These are phyloP conservation scores for Glycyrrhiza uralensis DNA, from an alignment of 306 rosid species.

Conservation along the genomic window DNA sequence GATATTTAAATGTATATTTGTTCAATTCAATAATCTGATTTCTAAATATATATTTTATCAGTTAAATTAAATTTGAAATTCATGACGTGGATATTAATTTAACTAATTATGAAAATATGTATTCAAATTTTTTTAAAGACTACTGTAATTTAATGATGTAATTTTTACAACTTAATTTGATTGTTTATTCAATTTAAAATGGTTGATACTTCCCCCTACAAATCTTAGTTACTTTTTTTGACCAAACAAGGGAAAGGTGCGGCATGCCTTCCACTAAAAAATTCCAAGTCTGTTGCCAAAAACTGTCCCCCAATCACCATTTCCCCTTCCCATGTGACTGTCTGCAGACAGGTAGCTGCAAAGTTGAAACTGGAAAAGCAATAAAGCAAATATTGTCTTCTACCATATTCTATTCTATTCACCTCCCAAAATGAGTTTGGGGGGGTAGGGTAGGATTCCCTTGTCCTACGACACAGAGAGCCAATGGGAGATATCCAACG, in stretches of 20 bases:
- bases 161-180: too few relatives aligned
- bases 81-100: too few relatives aligned
- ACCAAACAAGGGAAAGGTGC: not conserved
- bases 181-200: not conserved
- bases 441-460: not conserved
- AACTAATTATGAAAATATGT: too few relatives aligned
- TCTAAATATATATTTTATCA: too few relatives aligned
- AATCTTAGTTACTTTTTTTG: not conserved
- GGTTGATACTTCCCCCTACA: not conserved
- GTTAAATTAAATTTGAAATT: too few relatives aligned
- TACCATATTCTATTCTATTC: too few relatives aligned
- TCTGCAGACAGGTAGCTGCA: not conserved
- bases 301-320: not conserved
- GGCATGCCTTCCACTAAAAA: not conserved
- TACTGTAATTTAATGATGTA: too few relatives aligned
- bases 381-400: not conserved
- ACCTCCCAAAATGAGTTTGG: not conserved
- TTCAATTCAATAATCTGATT: too few relatives aligned
- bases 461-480: not conserved
- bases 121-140: too few relatives aligned
- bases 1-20: too few relatives aligned
- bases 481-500: not conserved
- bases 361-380: constrained; percentile 7
- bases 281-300: not conserved
- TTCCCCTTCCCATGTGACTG: not conserved